Percentiles rank a stretch among this genome's conserved stretches.
These are phyloP conservation scores for Leishmania tarentolae DNA, from an alignment of 208 protist genomes.

Conservation along the genomic window DNA sequence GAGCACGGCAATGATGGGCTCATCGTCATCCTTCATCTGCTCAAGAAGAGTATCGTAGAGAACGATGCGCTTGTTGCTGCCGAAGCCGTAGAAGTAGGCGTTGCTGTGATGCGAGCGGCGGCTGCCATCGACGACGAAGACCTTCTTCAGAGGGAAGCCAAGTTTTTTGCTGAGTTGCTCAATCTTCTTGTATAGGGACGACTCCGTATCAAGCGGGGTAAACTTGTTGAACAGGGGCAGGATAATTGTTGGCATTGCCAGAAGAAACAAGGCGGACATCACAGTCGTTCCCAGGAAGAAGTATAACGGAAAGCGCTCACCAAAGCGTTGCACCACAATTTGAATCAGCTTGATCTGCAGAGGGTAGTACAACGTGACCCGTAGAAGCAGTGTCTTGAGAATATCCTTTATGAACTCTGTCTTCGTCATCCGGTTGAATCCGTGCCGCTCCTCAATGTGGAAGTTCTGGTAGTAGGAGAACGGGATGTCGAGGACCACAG, in stretches of 20 bases:
- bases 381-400: slow-evolving; percentile 63
- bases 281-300: slow-evolving; percentile 45
- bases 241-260: slow-evolving; percentile 78
- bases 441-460: slow-evolving; percentile 84
- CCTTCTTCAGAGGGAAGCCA: slow-evolving; percentile 72
- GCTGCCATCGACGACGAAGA: slow-evolving; percentile 82
- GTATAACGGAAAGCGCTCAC: slow-evolving; percentile 82
- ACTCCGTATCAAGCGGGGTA: slow-evolving; percentile 46
- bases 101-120: slow-evolving; percentile 84
- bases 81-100: slow-evolving; percentile 90
- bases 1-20: slow-evolving; percentile 71
- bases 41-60: slow-evolving; percentile 90
- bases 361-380: slow-evolving; percentile 48
- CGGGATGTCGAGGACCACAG: slow-evolving; percentile 56
- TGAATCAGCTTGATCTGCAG: slow-evolving; percentile 55
- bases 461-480: slow-evolving; percentile 81
- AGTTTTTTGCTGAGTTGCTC: slow-evolving; percentile 40
- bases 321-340: slow-evolving; percentile 68
- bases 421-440: slow-evolving; percentile 85
- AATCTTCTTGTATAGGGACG: slow-evolving; percentile 53
- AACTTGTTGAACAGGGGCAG: slow-evolving; percentile 92
- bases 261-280: slow-evolving; percentile 48
- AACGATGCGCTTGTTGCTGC: slow-evolving; percentile 88
- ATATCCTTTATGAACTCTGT: slow-evolving; percentile 73
- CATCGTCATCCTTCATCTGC: slow-evolving; percentile 63